phyloP scores from a whole-genome alignment of 1,284 basidiomycete species.

The Flammula alnicola region DNA sequence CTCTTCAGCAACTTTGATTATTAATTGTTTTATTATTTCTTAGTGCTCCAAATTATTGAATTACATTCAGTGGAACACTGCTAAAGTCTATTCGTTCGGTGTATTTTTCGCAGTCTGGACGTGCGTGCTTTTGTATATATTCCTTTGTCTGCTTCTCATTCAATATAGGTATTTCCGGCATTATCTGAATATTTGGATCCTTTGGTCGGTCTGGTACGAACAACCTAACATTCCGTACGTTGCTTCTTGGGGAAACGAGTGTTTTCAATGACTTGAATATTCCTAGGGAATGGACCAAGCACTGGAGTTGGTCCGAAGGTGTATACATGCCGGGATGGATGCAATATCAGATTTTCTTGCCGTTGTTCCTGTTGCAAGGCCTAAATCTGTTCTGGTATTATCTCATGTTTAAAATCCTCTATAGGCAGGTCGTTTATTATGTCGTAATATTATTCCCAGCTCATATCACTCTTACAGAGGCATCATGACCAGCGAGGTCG shows the following conservation, averaged over 20 bases:
- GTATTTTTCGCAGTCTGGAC: constrained; percentile 82
- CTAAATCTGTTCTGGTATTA: constrained; percentile 94
- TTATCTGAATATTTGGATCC: constrained; percentile 87
- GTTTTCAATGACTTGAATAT: not conserved
- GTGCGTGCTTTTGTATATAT: constrained; percentile 49
- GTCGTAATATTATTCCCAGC: not conserved
- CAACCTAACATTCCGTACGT: constrained; percentile 83
- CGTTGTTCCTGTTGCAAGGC: constrained; percentile 76
- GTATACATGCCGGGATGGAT: constrained; percentile 82
- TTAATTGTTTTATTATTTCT: too few relatives aligned
- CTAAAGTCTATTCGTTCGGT: constrained; percentile 71
- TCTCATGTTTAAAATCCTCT: constrained; percentile 74
- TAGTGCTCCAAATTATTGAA: constrained; percentile 88
- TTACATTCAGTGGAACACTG: constrained; percentile 74
- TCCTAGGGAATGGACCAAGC: constrained; percentile 56
- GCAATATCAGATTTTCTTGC: constrained; percentile 80
- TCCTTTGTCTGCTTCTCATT: not conserved
- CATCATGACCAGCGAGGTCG: constrained; percentile 37
- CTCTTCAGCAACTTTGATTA: not conserved
- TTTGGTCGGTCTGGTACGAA: constrained; percentile 87
- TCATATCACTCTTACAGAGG: constrained; percentile 36
- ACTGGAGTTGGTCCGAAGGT: constrained; percentile 69
- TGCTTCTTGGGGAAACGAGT: not conserved
- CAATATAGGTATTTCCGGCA: constrained; percentile 90
- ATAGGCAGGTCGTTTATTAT: constrained; percentile 39